A percentile compares a stretch with the other conserved stretches of the same genome.
Conservation (phyloP, 768 basidiomycete species). For the Termitomyces sp. region DNA sequence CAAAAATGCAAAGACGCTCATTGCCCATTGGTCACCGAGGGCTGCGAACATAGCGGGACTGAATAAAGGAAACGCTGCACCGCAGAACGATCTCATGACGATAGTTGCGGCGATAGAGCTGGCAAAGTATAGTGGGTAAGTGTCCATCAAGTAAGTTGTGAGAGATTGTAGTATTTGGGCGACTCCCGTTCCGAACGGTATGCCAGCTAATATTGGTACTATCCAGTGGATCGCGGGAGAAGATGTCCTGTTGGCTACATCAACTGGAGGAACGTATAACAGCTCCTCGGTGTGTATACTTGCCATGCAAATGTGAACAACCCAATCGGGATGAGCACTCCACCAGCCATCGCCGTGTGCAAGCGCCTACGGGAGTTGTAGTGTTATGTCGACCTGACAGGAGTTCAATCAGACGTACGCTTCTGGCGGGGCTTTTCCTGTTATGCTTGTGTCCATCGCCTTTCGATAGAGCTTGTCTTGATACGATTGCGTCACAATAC, state of each 20-base stretch:
- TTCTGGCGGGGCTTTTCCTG: slow-evolving; percentile 53
- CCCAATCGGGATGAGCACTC: slow-evolving; percentile 46
- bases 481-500: slow-evolving; percentile 44
- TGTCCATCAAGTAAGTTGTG: slow-evolving; percentile 69
- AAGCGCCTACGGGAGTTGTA: slow-evolving; percentile 35
- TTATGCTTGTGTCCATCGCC: slow-evolving; percentile 40
- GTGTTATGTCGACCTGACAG: background rate
- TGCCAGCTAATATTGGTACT: slow-evolving; percentile 58
- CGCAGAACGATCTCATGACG: slow-evolving; percentile 57
- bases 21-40: slow-evolving; percentile 50
- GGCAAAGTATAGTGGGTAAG: slow-evolving; percentile 60
- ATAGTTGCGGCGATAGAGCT: slow-evolving; percentile 66
- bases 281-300: background rate
- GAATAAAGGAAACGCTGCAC: slow-evolving; percentile 58
- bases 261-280: background rate
- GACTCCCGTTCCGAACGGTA: slow-evolving; percentile 62
- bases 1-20: slow-evolving; percentile 49
- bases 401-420: slow-evolving; percentile 29
- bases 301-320: slow-evolving; percentile 67
- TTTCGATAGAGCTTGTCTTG: slow-evolving; percentile 49
- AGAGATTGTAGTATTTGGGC: slow-evolving; percentile 60
- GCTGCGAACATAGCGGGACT: slow-evolving; percentile 44
- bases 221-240: slow-evolving; percentile 54
- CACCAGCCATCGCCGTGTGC: slow-evolving; percentile 51
- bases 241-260: slow-evolving; percentile 34